Evolutionary conservation across 2,329 filamentous ascomycete genomes (phyloP).

Genomic region (Orbilia quercus): DNA sequence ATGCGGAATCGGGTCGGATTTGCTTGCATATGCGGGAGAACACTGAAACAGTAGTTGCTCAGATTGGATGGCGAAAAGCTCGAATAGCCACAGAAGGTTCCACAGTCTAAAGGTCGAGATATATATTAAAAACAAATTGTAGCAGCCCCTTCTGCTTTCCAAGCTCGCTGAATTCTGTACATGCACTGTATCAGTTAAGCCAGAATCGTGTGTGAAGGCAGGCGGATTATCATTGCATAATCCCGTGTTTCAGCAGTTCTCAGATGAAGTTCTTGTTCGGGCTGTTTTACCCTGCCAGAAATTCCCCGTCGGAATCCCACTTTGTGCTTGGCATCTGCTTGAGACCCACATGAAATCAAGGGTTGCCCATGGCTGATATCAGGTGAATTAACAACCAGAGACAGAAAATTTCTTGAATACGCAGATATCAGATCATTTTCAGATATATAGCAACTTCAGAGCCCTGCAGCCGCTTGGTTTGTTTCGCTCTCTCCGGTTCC

Average conservation of each 20-base stretch:
- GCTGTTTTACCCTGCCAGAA: slow-evolving; percentile 4
- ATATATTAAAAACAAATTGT: too few species aligned
- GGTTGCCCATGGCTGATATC: too few species aligned
- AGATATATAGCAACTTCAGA: too few species aligned
- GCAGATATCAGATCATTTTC: too few species aligned
- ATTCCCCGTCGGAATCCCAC: slow-evolving; percentile 18
- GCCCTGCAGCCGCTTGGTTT: too few species aligned
- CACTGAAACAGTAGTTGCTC: slow-evolving; percentile 23
- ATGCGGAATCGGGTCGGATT: slow-evolving; percentile 11
- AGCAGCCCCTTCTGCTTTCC: not conserved
- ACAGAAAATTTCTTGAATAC: too few species aligned
- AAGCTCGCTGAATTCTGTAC: too few species aligned
- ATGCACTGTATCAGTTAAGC: not conserved
- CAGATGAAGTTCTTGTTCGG: slow-evolving; percentile 29
- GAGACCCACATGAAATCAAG: not conserved
- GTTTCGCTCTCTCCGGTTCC: too few species aligned
- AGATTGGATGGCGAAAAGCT: not conserved
- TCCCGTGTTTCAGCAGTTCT: slow-evolving; percentile 21
- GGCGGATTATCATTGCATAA: slow-evolving; percentile 15
- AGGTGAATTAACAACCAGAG: too few species aligned
- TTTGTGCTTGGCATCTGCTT: slow-evolving; percentile 22
- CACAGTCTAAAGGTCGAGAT: not conserved
- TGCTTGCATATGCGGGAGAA: not conserved
- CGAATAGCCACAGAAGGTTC: not conserved
- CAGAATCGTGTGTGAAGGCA: not conserved